phyloP scores from a whole-genome alignment of 129 eudicot species.

The Helianthus tuberosus region DNA sequence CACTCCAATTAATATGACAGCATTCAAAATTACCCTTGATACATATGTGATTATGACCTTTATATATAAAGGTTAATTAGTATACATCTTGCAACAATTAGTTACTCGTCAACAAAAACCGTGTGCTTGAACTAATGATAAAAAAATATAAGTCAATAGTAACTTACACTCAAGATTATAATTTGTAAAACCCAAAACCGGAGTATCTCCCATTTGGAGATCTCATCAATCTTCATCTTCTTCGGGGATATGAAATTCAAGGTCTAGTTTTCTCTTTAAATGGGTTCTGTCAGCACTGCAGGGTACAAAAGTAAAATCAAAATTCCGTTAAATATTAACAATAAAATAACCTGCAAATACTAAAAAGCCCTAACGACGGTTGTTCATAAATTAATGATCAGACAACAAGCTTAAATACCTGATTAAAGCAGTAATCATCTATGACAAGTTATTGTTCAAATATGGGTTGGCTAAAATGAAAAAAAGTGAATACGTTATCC shows the following conservation, averaged over 20 bases:
- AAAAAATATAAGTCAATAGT: not conserved
- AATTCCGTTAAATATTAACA: not conserved
- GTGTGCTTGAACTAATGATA: not conserved
- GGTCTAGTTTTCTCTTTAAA: constrained; percentile 87
- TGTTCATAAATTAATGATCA: not conserved
- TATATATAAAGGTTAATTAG: not conserved
- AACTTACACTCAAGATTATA: not conserved
- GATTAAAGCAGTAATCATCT: not conserved
- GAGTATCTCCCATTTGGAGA: not conserved
- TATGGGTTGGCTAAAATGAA: too few relatives aligned
- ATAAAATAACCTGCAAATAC: not conserved
- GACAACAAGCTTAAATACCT: not conserved
- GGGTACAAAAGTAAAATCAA: not conserved
- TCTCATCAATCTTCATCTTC: constrained; percentile 30
- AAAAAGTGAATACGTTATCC: too few relatives aligned
- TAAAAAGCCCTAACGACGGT: not conserved
- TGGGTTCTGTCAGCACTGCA: constrained; percentile 93
- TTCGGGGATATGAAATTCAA: constrained; percentile 86
- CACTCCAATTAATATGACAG: not conserved
- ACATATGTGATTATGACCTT: not conserved
- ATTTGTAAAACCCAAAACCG: not conserved
- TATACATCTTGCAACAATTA: constrained; percentile 4
- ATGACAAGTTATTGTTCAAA: not conserved
- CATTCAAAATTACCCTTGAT: not conserved
- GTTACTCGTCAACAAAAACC: not conserved